Conservation (phyloP, 116 monocot species). For the Cymodocea nodosa region DNA sequence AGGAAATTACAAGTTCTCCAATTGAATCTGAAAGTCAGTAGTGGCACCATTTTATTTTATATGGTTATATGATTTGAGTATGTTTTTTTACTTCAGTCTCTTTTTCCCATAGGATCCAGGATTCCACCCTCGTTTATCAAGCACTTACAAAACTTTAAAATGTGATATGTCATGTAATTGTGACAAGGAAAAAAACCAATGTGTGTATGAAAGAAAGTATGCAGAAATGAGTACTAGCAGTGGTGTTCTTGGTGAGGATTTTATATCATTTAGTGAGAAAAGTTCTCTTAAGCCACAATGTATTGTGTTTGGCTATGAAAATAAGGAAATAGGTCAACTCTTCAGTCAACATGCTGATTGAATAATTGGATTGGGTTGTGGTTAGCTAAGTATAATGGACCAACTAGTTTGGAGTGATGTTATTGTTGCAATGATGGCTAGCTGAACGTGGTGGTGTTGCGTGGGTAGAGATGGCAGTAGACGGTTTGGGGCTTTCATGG, state of each 20-base stretch:
- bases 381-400: conserved; percentile 85
- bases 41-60: background rate
- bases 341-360: conserved; percentile 96
- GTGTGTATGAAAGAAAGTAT: conserved; percentile 81
- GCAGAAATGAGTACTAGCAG: conserved; percentile 97
- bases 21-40: background rate
- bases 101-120: conserved; percentile 54
- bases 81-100: background rate
- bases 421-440: no score
- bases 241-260: conserved; percentile 80
- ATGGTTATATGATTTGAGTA: background rate
- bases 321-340: conserved; percentile 80
- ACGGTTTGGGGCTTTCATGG: no score
- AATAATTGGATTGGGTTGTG: conserved; percentile 92
- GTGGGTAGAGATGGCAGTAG: no score
- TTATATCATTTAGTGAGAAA: conserved; percentile 70
- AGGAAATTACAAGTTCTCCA: no score
- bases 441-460: no score
- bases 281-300: conserved; percentile 59
- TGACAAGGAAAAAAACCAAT: conserved; percentile 57
- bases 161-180: conserved; percentile 68
- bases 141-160: conserved; percentile 64
- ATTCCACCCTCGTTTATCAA: conserved; percentile 82
- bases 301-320: conserved; percentile 93
- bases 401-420: no score